A percentile compares a stretch with the other conserved stretches of the same genome.
These are phyloP conservation scores for Backusella parvicylindrica DNA, from an alignment of 192 early-diverging fungal species.

Conservation along the genomic window DNA sequence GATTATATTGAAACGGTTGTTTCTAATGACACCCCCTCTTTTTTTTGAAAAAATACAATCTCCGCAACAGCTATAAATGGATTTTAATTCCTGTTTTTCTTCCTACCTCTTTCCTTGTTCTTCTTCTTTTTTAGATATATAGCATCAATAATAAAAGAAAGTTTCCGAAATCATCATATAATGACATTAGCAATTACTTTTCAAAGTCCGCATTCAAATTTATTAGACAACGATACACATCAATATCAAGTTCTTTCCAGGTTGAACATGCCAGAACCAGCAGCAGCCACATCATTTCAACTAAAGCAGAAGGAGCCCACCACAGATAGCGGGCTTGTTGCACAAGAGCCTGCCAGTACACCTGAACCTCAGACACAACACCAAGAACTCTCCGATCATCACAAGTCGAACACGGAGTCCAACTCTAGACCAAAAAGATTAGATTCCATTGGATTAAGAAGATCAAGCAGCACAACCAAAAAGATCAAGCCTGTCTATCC, in stretches of 20 bases:
- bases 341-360: background rate
- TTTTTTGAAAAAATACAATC: background rate
- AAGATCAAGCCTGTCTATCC: background rate
- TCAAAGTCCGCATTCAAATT: background rate
- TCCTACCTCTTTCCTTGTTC: background rate
- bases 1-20: background rate
- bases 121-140: background rate
- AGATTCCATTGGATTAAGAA: background rate
- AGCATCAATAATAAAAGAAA: background rate
- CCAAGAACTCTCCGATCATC: background rate
- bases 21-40: background rate
- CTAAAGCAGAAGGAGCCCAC: background rate
- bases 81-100: background rate
- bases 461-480: background rate
- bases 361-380: background rate
- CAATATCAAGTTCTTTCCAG: background rate
- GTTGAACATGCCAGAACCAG: background rate
- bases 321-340: background rate
- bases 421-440: background rate
- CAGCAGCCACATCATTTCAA: background rate
- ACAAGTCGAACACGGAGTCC: background rate
- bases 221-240: background rate
- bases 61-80: background rate
- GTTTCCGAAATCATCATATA: background rate
- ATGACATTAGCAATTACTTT: background rate